Conservation (phyloP, 768 basidiomycete genomes). For the Pleurotus ostreatus region DNA sequence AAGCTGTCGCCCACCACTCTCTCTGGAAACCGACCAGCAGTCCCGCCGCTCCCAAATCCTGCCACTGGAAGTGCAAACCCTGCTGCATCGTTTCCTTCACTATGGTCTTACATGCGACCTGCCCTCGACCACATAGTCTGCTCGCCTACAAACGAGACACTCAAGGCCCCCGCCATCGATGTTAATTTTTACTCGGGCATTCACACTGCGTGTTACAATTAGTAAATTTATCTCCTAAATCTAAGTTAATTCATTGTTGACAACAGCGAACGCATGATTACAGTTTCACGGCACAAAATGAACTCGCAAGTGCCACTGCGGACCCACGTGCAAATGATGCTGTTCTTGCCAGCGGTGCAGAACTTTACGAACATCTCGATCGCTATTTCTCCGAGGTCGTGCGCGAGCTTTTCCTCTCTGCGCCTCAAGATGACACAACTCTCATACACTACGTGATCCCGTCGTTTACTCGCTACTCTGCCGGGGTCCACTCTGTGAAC, state of each 20-base stretch:
- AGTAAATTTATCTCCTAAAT: constrained; percentile 37
- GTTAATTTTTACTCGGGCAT: constrained; percentile 72
- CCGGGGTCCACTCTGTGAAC: constrained; percentile 64
- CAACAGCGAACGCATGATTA: constrained; percentile 11
- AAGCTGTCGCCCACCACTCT: constrained; percentile 18
- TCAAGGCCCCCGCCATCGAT: constrained; percentile 69
- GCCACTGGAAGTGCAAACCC: constrained; percentile 70
- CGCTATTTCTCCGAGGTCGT: constrained; percentile 61
- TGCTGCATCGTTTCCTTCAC: constrained; percentile 61
- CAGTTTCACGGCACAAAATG: constrained; percentile 56
- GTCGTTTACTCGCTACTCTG: constrained; percentile 65
- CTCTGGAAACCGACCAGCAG: constrained; percentile 9
- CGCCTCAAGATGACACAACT: constrained; percentile 61
- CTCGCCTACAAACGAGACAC: constrained; percentile 53
- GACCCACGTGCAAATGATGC: constrained; percentile 22
- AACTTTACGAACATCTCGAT: constrained; percentile 73
- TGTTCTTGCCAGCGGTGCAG: constrained; percentile 48
- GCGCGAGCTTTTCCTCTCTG: constrained; percentile 57
- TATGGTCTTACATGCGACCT: constrained; percentile 75
- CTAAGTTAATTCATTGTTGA: constrained; percentile 9
- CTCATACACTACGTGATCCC: constrained; percentile 70
- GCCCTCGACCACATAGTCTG: constrained; percentile 76
- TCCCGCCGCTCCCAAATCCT: constrained; percentile 42
- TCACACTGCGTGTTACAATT: constrained; percentile 81
- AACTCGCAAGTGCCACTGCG: constrained; percentile 30